phyloP scores from a whole-genome alignment of 306 rosid species.

The Inga leiocalycina region DNA sequence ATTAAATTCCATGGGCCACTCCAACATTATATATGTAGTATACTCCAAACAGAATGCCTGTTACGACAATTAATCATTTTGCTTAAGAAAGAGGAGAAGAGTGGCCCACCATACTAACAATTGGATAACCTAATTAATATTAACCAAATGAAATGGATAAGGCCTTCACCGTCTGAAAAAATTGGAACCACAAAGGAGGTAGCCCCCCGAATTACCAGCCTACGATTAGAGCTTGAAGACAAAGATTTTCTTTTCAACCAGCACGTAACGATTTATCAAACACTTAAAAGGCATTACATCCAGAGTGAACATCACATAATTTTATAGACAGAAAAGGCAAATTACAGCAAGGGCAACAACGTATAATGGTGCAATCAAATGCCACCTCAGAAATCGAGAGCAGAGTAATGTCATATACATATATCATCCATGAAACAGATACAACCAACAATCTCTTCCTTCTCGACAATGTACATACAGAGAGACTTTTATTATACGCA shows the following conservation, averaged over 20 bases:
- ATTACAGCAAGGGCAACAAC: neutral
- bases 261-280: neutral
- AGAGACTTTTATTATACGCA: conserved; percentile 3
- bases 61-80: neutral
- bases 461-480: conserved; percentile 41
- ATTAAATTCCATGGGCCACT: no score
- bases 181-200: neutral
- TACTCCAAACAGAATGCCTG: neutral
- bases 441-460: conserved; percentile 1
- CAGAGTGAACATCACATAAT: neutral
- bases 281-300: neutral
- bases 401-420: neutral
- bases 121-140: neutral
- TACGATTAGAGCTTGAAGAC: conserved; percentile 27
- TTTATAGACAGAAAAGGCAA: neutral
- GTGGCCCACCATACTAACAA: neutral
- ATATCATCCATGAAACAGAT: conserved; percentile 25
- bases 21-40: no score
- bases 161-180: neutral
- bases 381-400: conserved; percentile 34
- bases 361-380: conserved; percentile 19
- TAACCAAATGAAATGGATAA: conserved; percentile 6
- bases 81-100: neutral
- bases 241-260: conserved; percentile 17
- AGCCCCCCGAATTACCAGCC: no score